phyloP scores from a whole-genome alignment of 768 basidiomycete genomes.

The Mycena amicta region DNA sequence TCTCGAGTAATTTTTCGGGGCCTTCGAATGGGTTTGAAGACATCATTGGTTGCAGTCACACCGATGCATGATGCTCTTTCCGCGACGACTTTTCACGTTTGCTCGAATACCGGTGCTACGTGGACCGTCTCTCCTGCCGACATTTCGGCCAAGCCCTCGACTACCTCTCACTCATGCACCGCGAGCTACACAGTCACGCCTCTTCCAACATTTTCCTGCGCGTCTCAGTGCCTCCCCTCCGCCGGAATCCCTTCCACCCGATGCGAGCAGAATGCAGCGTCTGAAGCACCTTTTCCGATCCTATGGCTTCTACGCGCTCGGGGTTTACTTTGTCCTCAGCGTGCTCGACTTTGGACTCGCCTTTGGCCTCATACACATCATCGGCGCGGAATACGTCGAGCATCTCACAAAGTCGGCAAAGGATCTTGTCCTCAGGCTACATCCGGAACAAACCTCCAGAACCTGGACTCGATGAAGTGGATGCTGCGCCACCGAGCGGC shows the following conservation, averaged over 20 bases:
- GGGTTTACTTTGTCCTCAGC: conserved; percentile 78
- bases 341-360: conserved; percentile 82
- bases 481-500: conserved; percentile 36
- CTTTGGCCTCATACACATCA: conserved; percentile 79
- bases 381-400: conserved; percentile 90
- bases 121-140: conserved; percentile 31
- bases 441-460: conserved; percentile 60
- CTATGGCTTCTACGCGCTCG: conserved; percentile 96
- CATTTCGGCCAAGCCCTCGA: conserved; percentile 14
- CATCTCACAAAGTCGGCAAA: conserved; percentile 63
- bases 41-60: not conserved
- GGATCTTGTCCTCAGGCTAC: conserved; percentile 43
- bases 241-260: conserved; percentile 40
- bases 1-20: conserved; percentile 92
- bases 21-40: conserved; percentile 77
- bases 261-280: conserved; percentile 65
- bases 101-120: conserved; percentile 37
- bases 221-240: conserved; percentile 37
- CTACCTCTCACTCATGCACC: conserved; percentile 29
- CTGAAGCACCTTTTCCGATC: conserved; percentile 84
- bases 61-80: conserved; percentile 2
- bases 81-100: conserved; percentile 15
- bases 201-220: conserved; percentile 52
- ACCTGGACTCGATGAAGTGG: conserved; percentile 67
- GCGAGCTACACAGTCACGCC: conserved; percentile 39